Base-by-base conservation (phyloP, 2,329 filamentous ascomycete genomes). In the Fusarium brachygibbosum region DNA sequence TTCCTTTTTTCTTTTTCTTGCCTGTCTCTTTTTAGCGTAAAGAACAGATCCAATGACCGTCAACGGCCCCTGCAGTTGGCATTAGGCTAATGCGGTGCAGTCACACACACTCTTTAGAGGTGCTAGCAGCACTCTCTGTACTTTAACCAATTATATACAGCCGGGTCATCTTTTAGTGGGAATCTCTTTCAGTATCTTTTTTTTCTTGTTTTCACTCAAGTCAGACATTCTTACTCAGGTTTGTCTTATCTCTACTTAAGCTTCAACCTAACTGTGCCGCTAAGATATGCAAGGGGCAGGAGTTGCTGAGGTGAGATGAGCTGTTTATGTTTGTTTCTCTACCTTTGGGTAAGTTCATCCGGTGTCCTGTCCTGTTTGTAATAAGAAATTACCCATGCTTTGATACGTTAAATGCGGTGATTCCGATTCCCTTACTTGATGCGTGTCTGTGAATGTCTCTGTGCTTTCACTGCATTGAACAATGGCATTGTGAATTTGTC, bases 11-110 rank as follows among this genome's bases (percentile, higher is more conserved):
- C 3, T 23, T 35, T 37, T 23, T 50, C 32, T 42, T 25, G 23
- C 38, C 23, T 35, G 32, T 52, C 17, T 41, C 40, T 34, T 31
- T 14, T 17, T 25, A 34, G 48, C 34, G 32, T 29, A 37, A 25
- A 50, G 23, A n/a, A 19, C 13, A 38, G n/a, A 38, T 42, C 64
- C 57, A 63, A 63, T 58, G 31, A 44, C 32, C 14, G 35, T 6
- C 32, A 28, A 42, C 45, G 63, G 64, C 63, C 64, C 64, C 58
- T 67, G 63, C 51, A 68, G 64, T 68, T 49, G 66, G 58, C 51
- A 66, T 48, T 42, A 49, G 31, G 46, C 60, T 65, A 65, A 65
- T 63, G 61, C 59, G 28, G 37, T 31, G 28, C 48, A 63, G 63
- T 67, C 46, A 53, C 48, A 52, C 19, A 45, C 42, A 16, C 23